phyloP scores from a whole-genome alignment of 768 basidiomycete species.

The Rhodocollybia butyracea region DNA sequence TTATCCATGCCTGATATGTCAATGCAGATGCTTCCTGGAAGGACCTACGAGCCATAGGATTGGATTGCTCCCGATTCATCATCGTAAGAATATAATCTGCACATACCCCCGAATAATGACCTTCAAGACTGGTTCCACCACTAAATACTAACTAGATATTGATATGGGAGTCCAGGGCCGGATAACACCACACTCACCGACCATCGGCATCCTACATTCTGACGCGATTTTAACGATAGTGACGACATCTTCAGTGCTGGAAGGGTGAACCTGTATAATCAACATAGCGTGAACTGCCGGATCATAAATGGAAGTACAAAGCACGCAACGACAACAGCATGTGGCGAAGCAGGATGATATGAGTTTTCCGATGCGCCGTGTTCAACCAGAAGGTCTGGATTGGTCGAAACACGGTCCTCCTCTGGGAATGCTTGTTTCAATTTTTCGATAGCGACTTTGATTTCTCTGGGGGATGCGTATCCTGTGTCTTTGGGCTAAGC shows the following conservation, averaged over 20 bases:
- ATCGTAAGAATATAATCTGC: not conserved
- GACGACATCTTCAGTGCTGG: constrained; percentile 79
- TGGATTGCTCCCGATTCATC: not conserved
- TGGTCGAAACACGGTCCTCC: constrained; percentile 42
- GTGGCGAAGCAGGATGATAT: constrained; percentile 58
- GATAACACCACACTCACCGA: too few relatives aligned
- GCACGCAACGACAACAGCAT: constrained; percentile 53
- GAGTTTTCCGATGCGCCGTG: constrained; percentile 71
- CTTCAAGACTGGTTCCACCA: constrained; percentile 86
- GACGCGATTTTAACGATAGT: constrained; percentile 73
- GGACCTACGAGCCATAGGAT: constrained; percentile 21
- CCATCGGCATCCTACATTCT: constrained; percentile 72
- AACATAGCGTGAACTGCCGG: not conserved
- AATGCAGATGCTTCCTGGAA: constrained; percentile 62
- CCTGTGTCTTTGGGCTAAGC: constrained; percentile 8
- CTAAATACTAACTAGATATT: too few relatives aligned
- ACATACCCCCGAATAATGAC: constrained; percentile 75
- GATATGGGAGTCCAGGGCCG: too few relatives aligned
- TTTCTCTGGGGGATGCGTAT: constrained; percentile 47
- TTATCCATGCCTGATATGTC: constrained; percentile 67
- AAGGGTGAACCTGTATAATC: constrained; percentile 45
- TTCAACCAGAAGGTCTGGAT: constrained; percentile 44
- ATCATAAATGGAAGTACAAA: constrained; percentile 19
- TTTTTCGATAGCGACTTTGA: constrained; percentile 51
- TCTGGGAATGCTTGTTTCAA: constrained; percentile 44